A percentile compares a stretch with the other conserved stretches of the same genome.
Evolutionary conservation across 495 filamentous ascomycete species (phyloP).

Genomic region (Haplographium delicatum): DNA sequence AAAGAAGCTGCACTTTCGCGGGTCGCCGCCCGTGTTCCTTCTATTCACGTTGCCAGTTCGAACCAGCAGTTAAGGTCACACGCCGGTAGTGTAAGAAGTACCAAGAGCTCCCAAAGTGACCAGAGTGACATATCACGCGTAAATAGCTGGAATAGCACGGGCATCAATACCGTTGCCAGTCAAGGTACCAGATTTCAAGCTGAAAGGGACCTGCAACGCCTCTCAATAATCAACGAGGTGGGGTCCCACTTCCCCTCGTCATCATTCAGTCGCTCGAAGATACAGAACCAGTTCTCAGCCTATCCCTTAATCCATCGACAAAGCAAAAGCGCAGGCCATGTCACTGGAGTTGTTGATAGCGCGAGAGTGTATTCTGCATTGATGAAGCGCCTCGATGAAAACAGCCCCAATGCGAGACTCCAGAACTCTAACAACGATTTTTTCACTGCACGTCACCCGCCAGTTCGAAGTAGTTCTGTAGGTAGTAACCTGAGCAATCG

Average conservation of each 20-base stretch:
- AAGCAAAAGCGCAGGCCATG: slow-evolving; percentile 8
- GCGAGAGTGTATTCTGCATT: slow-evolving; percentile 69
- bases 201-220: slow-evolving; percentile 49
- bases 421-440: slow-evolving; percentile 26
- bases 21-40: slow-evolving; percentile 37
- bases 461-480: slow-evolving; percentile 28
- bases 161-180: slow-evolving; percentile 37
- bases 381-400: slow-evolving; percentile 57
- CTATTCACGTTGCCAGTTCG: slow-evolving; percentile 33
- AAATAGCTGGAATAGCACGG: slow-evolving; percentile 71
- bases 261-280: slow-evolving; percentile 26
- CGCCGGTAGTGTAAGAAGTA: slow-evolving; percentile 47
- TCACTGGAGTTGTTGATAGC: slow-evolving; percentile 44
- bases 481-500: slow-evolving; percentile 5
- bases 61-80: slow-evolving; percentile 37
- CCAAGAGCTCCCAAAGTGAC: slow-evolving; percentile 41
- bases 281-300: slow-evolving; percentile 15
- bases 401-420: slow-evolving; percentile 26
- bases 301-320: slow-evolving; percentile 19
- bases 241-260: slow-evolving; percentile 43
- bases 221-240: slow-evolving; percentile 64
- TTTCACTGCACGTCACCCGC: slow-evolving; percentile 30
- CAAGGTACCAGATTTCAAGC: slow-evolving; percentile 29
- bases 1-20: slow-evolving; percentile 24
- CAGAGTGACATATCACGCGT: slow-evolving; percentile 54